Evolutionary conservation across 2,329 filamentous ascomycete genomes (phyloP).

Genomic region (Epichloe amarillans): DNA sequence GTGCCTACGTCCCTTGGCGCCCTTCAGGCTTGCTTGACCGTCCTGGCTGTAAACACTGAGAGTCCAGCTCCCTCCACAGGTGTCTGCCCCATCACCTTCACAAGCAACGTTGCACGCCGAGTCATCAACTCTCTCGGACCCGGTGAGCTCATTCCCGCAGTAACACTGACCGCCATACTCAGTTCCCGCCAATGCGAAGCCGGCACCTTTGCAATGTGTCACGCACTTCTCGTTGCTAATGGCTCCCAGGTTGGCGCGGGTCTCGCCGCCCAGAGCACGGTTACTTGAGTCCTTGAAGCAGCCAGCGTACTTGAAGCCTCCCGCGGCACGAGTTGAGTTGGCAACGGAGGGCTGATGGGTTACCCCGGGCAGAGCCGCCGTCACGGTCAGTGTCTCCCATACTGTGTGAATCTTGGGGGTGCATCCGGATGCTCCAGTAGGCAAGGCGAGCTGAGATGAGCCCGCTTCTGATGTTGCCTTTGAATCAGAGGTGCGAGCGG

Average conservation of each 20-base stretch:
- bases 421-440: constrained; percentile 12
- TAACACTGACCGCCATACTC: constrained; percentile 42
- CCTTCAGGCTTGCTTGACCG: constrained; percentile 16
- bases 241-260: constrained; percentile 27
- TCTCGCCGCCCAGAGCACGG: constrained; percentile 26
- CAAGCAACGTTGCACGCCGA: constrained; percentile 30
- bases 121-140: constrained; percentile 29
- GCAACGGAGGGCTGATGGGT: constrained; percentile 2
- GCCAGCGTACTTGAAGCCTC: constrained; percentile 25
- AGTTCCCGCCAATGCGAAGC: constrained; percentile 33
- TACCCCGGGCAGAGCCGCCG: constrained; percentile 13
- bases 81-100: constrained; percentile 31
- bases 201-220: constrained; percentile 29
- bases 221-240: constrained; percentile 34
- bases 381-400: constrained; percentile 34
- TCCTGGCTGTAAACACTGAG: constrained; percentile 31
- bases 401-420: constrained; percentile 23
- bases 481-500: neutral
- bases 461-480: constrained; percentile 10
- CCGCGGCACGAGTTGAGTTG: constrained; percentile 9
- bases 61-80: constrained; percentile 36
- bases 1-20: constrained; percentile 22
- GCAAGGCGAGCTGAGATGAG: constrained; percentile 3
- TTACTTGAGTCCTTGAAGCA: constrained; percentile 27
- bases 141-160: constrained; percentile 27